Evolutionary conservation across 176 grass and related monocot species (phyloP), one percentile per base, ranked within the genome.

Genomic region (Rhynchospora breviuscula): DNA sequence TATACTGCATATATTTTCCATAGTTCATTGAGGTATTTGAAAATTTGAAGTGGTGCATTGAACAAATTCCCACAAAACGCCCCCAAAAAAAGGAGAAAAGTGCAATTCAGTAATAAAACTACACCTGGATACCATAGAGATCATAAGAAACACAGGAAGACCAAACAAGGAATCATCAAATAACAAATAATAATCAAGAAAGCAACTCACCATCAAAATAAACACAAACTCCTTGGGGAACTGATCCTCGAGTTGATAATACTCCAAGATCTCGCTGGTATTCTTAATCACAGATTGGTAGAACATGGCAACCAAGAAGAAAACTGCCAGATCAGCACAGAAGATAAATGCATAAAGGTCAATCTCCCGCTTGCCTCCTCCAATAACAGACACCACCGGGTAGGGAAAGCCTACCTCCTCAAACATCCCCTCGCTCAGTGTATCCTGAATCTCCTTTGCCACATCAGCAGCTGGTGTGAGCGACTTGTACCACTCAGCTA

Each of bases 161-260:
- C 4, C 67, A 73, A 60, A 62, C 65, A 78, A 78, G 66, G 66
- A 85, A 59, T 74, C 8, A 40, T 4, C 66, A 79, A 56, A 75
- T n/a, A 84, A 84, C 54, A 58, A 58, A 83, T 48, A 33, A 81
- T 54, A 53, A 82, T 57, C 7, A 69, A 43, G 19, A 87, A 53
- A 61, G 49, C 14, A 79, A 35, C 80, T 92, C 75, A 94, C 95
- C 95, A 98, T 98, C 71, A 98, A 85, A 58, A 94, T 94, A 76
- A 94, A 98, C 80, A 98, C 95, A 87, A 91, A 98, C 83, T 98
- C 95, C 86, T 98, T 98, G 0, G 95, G 95, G 81, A 98, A 98
- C 83, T 98, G 95, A 81, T 98, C 95, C 80, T 91, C 95, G 47
- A 98, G 87, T 84, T 94, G 95, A 85, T 98, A 98, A 80, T 94